Conservation (phyloP, 176 grass and related monocot species). For the Otatea glauca region DNA sequence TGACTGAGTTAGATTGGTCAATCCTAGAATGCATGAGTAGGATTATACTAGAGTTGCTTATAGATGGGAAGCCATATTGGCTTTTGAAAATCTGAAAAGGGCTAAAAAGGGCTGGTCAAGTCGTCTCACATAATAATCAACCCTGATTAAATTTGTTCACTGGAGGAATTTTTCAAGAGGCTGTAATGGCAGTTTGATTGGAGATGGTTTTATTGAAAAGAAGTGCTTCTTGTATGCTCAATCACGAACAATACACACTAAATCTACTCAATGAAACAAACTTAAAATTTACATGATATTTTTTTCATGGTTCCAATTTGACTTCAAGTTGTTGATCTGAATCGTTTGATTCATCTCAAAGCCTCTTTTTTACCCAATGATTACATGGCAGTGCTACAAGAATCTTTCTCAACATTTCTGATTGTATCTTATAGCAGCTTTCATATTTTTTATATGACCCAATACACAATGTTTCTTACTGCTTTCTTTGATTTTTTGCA, state of each 20-base stretch:
- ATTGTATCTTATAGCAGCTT: background rate
- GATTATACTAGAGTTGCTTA: background rate
- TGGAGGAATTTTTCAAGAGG: background rate
- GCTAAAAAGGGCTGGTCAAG: background rate
- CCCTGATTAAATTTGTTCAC: background rate
- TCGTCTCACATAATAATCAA: background rate
- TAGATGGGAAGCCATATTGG: background rate
- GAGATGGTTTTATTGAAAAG: background rate
- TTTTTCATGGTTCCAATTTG: background rate
- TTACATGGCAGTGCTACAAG: background rate
- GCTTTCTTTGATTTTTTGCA: slow-evolving; percentile 29
- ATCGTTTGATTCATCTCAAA: background rate
- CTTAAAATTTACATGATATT: background rate
- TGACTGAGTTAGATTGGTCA: background rate
- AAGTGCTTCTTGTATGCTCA: background rate
- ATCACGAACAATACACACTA: background rate
- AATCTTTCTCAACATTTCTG: background rate
- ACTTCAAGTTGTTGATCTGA: background rate
- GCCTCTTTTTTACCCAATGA: background rate
- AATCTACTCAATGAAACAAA: background rate
- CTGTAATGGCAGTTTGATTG: background rate
- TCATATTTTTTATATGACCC: background rate
- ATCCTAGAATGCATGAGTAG: background rate
- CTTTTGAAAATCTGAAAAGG: background rate
- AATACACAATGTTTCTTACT: slow-evolving; percentile 33